Evolutionary conservation across 768 basidiomycete genomes (phyloP), one percentile per base, ranked within the genome.

Genomic region (Psilocybe sp.): DNA sequence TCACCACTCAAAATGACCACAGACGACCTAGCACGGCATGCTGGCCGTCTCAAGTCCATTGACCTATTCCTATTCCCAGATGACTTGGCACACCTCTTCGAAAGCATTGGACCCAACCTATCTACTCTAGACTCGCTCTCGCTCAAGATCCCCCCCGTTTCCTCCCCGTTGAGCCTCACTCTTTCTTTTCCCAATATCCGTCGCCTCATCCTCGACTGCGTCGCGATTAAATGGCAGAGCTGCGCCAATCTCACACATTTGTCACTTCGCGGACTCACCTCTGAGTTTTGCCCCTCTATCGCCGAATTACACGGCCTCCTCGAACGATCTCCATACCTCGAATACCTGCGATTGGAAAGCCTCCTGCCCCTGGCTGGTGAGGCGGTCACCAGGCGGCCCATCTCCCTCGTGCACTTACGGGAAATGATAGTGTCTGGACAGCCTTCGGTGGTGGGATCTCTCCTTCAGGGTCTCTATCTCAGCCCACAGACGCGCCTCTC

Each of bases 51-150:
- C 15, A 51, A 60, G 12, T 61, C 64, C 34, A 69, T 76, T 38
- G 64, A 72, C 49, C 56, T 74, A 31, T 61, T 60, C 53, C 67
- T 76, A 35, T 69, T 63, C 47, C 68, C 68, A 5, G 57, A 63
- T 19, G 67, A 69, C 55, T 65, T 76, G 57, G 37, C 39, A 28
- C 51, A 53, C 3, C 60, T 74, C 20, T 69, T 74, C 53, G 23
- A 50, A 13, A 52, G 47, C 20, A 53, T 69, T 20, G 67, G 69
- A 6, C 47, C 52, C 34, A 40, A 61, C 20, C 56, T 70, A 4
- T 46, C 55, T 13, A 54, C 54, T 12, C 59, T 76, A 20, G 60
- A 59, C 15, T 58, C 49, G n/a, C 64, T 76, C 13, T 67, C 71
- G 2, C 58, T 75, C 14, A 67, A 62, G 52, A 57, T 71, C 13